Conservation (phyloP, 768 basidiomycete genomes). For the Clitopilus passeckerianus region DNA sequence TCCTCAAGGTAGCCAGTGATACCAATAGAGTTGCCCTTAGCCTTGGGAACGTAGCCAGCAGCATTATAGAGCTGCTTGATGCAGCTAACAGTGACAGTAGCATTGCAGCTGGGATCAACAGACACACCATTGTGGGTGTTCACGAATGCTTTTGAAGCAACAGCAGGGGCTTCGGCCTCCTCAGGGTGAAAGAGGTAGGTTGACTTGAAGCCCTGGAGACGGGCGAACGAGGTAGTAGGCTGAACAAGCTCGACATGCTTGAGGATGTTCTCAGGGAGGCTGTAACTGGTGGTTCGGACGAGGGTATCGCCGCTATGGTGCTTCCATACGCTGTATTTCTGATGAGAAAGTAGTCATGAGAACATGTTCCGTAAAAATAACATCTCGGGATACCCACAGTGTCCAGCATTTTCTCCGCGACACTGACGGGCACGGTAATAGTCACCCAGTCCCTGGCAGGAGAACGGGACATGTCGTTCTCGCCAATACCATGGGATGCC, state of each 20-base stretch:
- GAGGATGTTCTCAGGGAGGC: conserved; percentile 54
- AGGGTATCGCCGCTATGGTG: conserved; percentile 50
- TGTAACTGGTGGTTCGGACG: conserved; percentile 66
- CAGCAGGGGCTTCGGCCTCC: conserved; percentile 12
- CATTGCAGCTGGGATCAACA: conserved; percentile 44
- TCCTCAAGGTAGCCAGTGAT: conserved; percentile 50
- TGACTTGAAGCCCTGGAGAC: conserved; percentile 34
- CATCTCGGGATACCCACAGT: conserved; percentile 38
- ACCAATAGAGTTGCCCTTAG: conserved; percentile 41
- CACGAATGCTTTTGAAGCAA: conserved; percentile 10
- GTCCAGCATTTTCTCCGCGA: conserved; percentile 68
- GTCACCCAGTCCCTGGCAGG: conserved; percentile 69
- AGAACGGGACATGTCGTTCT: conserved; percentile 45
- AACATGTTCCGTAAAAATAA: conserved; percentile 1
- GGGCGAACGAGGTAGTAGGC: conserved; percentile 66
- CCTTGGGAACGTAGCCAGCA: conserved; percentile 36
- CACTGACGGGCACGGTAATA: conserved; percentile 47
- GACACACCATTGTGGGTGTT: conserved; percentile 24
- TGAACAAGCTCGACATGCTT: conserved; percentile 64
- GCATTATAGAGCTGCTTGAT: conserved; percentile 53
- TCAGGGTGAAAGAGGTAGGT: conserved; percentile 21
- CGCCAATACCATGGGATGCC: conserved; percentile 44
- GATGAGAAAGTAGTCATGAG: not conserved
- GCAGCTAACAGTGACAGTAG: conserved; percentile 46
- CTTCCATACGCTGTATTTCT: conserved; percentile 64